Evolutionary conservation across 2,329 filamentous ascomycete genomes (phyloP), one percentile per base, ranked within the genome.

Genomic region (Incumbomyces delicatus): DNA sequence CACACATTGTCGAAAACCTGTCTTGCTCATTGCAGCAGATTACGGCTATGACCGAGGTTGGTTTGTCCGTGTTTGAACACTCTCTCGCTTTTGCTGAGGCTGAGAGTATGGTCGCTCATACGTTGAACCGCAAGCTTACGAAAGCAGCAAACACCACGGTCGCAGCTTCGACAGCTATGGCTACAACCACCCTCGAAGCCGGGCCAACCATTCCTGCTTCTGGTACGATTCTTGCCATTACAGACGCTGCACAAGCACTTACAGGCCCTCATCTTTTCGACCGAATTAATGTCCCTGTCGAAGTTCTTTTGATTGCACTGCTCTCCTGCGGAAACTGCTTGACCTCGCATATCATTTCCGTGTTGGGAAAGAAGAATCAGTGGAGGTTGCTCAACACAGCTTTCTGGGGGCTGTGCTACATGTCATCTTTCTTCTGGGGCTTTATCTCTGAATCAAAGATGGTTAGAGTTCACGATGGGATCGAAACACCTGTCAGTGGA

Each of bases 61-160:
- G 88, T 14, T 95, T 96, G 86, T 95, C 89, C 0, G 77, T 95
- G 2, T 95, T 96, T 58, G 92, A 98, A 62, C 89, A 95, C 60
- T 95, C 89, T 0, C 73, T 98, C 7, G 90, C 90, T 2, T 98
- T 96, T 67, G 87, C 90, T 10, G 92, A 98, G 65, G 90, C 90
- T 7, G 92, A 98, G 63, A 83, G 86, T 27, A 85, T 89, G 53
- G 81, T 95, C 38, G 82, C 81, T 57, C 85, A 82, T 54, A 85
- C 88, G 42, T 76, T 95, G 12, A 37, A 34, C n/a, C 27, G 31
- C 11, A 45, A 20, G 18, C 12, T 45, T 34, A 18, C n/a, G 13
- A 45, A 45, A 22, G 83, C 34, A n/a, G 14, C 32, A 2, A 46
- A 49, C 12, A 45, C 37, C 13, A 33, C 41, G 2, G 42, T 49